A percentile compares a stretch with the other conserved stretches of the same genome.
Conservation (phyloP, 257 asterid genomes). For the Catharanthus roseus region DNA sequence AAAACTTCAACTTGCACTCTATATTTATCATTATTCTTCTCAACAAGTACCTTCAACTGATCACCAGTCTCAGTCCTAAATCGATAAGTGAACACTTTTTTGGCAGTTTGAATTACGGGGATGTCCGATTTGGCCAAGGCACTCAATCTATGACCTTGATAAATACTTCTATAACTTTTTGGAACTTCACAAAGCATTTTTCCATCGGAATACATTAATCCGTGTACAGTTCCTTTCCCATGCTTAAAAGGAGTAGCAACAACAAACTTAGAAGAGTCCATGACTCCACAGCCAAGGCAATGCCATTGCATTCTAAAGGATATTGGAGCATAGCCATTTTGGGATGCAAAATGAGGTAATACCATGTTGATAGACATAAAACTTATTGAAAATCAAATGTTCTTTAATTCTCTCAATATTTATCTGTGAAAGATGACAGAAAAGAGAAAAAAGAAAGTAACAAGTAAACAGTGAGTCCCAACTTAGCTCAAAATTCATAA, state of each 20-base stretch:
- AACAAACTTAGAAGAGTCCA: slow-evolving; percentile 32
- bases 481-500: neutral
- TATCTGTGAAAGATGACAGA: neutral
- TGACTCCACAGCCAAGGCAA: slow-evolving; percentile 34
- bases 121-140: slow-evolving; percentile 41
- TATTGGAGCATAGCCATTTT: slow-evolving; percentile 41
- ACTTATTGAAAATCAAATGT: neutral
- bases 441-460: too few species aligned
- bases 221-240: slow-evolving; percentile 28
- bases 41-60: slow-evolving; percentile 55
- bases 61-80: slow-evolving; percentile 67
- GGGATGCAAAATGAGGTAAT: slow-evolving; percentile 14
- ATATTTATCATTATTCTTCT: slow-evolving; percentile 37
- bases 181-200: slow-evolving; percentile 17
- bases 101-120: slow-evolving; percentile 35
- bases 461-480: neutral
- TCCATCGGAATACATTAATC: slow-evolving; percentile 23
- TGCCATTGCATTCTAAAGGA: slow-evolving; percentile 36
- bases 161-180: slow-evolving; percentile 22
- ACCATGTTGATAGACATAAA: slow-evolving; percentile 17
- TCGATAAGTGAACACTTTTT: slow-evolving; percentile 40
- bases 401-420: neutral
- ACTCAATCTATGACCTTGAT: slow-evolving; percentile 26
- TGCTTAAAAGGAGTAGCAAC: slow-evolving; percentile 15
- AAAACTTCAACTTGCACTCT: slow-evolving; percentile 47